Percentiles rank a stretch among this genome's conserved stretches.
Evolutionary conservation across 2,329 filamentous ascomycete species (phyloP).

Genomic region (Microsporum ferrugineum): DNA sequence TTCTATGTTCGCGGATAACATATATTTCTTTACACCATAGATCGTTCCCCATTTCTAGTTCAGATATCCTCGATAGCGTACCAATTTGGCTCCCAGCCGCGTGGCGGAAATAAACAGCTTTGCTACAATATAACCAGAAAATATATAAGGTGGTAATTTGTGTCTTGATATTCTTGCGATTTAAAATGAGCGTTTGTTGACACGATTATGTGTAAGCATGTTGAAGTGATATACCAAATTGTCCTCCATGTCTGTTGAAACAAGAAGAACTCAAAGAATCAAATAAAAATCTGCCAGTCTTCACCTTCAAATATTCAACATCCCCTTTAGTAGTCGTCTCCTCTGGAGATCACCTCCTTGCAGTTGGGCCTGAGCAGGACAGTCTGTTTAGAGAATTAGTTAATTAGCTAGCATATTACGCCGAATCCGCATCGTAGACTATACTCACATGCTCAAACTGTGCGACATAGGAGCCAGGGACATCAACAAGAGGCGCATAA

Average conservation of each 20-base stretch:
- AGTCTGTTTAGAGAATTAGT: conserved; percentile 33
- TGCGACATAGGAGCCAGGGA: conserved; percentile 50
- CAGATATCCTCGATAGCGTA: conserved; percentile 2
- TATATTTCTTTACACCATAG: background rate
- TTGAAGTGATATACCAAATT: background rate
- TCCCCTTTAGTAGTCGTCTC: conserved; percentile 38
- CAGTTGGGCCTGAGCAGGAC: conserved; percentile 31
- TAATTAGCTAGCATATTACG: conserved; percentile 18
- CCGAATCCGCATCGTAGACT: background rate
- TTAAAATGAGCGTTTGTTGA: background rate
- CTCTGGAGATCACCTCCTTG: conserved; percentile 45
- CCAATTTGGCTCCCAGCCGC: background rate
- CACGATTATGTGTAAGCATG: background rate
- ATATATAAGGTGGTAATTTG: background rate
- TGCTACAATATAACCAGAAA: background rate
- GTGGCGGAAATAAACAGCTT: background rate
- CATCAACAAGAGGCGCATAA: conserved; percentile 47
- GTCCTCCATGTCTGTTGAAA: background rate
- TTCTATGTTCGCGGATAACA: conserved; percentile 3
- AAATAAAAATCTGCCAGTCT: background rate
- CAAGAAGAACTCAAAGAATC: background rate
- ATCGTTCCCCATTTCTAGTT: conserved; percentile 1
- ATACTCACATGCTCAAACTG: conserved; percentile 49
- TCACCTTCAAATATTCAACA: background rate
- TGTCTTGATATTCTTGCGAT: background rate